Evolutionary conservation across 2,329 filamentous ascomycete genomes (phyloP).

Genomic region (Paecilomyces sp.): DNA sequence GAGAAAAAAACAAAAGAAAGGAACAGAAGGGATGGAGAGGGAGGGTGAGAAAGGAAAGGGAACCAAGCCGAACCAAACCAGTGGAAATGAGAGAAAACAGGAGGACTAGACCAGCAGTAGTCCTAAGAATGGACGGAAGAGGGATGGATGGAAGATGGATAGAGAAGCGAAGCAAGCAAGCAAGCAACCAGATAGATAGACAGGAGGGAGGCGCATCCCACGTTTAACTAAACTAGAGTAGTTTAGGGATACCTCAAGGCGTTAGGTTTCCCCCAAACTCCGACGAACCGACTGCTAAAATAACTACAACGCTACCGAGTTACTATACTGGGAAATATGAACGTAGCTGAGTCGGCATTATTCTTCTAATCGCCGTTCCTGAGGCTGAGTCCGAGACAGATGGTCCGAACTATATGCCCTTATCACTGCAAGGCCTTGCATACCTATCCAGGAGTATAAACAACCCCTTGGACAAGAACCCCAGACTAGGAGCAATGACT

Average conservation of each 20-base stretch:
- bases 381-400: no score
- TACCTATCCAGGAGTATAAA: no score
- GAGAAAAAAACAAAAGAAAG: neutral
- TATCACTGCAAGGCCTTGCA: no score
- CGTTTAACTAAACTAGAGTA: neutral
- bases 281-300: neutral
- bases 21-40: neutral
- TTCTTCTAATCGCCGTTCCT: no score
- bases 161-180: neutral
- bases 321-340: neutral
- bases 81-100: conserved; percentile 1
- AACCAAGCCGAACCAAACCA: neutral
- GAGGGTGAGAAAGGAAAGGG: neutral
- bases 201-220: neutral
- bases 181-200: no score
- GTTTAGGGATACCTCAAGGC: neutral
- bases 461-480: no score
- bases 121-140: neutral
- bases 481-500: no score
- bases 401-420: no score
- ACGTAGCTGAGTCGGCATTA: neutral
- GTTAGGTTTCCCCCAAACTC: neutral
- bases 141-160: neutral
- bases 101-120: neutral
- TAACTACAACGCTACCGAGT: neutral